Evolutionary conservation across 2,329 filamentous ascomycete genomes (phyloP).

Genomic region (Botryosphaeria dothidea): DNA sequence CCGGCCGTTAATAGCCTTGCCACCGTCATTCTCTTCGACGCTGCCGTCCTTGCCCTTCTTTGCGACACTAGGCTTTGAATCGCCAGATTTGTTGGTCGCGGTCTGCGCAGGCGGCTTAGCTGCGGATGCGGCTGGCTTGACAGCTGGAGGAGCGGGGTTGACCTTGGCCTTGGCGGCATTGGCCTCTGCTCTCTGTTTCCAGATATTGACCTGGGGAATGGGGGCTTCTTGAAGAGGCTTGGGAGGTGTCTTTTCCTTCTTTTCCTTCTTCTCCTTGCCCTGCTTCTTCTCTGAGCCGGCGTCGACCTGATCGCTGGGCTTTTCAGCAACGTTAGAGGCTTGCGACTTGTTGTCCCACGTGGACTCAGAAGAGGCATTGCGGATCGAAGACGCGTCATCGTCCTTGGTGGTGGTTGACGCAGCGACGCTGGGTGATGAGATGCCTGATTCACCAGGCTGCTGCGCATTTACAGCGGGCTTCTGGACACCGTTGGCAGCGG

Average conservation of each 20-base stretch:
- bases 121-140: conserved; percentile 16
- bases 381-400: conserved; percentile 61
- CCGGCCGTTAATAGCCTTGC: conserved; percentile 26
- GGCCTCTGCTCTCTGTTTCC: conserved; percentile 73
- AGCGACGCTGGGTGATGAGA: conserved; percentile 56
- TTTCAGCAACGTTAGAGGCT: conserved; percentile 65
- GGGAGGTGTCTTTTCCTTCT: conserved; percentile 51
- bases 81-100: conserved; percentile 22
- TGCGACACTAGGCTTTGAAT: conserved; percentile 12
- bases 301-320: conserved; percentile 43
- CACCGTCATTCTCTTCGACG: conserved; percentile 21
- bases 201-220: conserved; percentile 81
- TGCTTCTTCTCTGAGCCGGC: conserved; percentile 37
- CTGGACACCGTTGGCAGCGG: conserved; percentile 24
- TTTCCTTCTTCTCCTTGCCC: conserved; percentile 51
- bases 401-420: conserved; percentile 58
- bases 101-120: conserved; percentile 22
- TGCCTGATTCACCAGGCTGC: conserved; percentile 28
- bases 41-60: conserved; percentile 29
- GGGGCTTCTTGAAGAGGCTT: conserved; percentile 77
- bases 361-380: conserved; percentile 65
- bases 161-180: conserved; percentile 43
- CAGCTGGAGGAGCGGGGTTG: conserved; percentile 37
- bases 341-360: conserved; percentile 68
- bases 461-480: conserved; percentile 21